Evolutionary conservation across 345 rosid genomes (phyloP), one percentile per base, ranked within the genome.

Genomic region (Pugionium cornutum): DNA sequence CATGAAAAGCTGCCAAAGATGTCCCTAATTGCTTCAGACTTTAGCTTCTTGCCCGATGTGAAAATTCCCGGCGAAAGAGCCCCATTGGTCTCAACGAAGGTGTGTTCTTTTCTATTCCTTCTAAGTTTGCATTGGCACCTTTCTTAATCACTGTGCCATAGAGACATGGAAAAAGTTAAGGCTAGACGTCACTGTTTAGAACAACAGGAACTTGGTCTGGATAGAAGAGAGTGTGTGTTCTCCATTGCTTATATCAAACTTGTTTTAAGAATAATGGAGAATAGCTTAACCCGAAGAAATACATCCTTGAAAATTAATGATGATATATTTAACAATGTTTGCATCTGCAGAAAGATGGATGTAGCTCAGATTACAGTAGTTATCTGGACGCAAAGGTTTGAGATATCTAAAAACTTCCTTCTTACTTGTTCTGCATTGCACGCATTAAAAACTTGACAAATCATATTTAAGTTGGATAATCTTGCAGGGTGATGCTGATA

Each of bases 401-500:
- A 46, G 58, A 41, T 49, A 49, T 67, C 64, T 62, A 1, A 7
- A 58, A 57, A 32, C 10, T 3, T 67, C 46, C 43, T 63, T 18
- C 18, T 18, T 18, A 18, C 18, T 18, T 18, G 18, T 18, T 18
- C 18, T 18, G 18, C 18, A 18, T 18, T 18, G 18, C 18, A 18
- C 18, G 18, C 32, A 36, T 35, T 62, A 2, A 4, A 43, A 36
- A 58, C 36, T 6, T 68, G 46, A 60, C 37, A 48, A 55, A 26
- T 27, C 53, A 57, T 50, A 49, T 57, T 36, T 64, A 34, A 64
- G 10, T 34, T 43, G 60, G 36, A 58, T 72, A 60, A 43, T 61
- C 35, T 67, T 71, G 83, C 81, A 90, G 97, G 99, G 97, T 62
- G 99, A 94, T 82, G 97, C 96, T 64, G 99, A 94, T 79, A 89